These are phyloP conservation scores for Penicillium sumatraense DNA, from an alignment of 2,329 filamentous ascomycete genomes.

Conservation along the genomic window DNA sequence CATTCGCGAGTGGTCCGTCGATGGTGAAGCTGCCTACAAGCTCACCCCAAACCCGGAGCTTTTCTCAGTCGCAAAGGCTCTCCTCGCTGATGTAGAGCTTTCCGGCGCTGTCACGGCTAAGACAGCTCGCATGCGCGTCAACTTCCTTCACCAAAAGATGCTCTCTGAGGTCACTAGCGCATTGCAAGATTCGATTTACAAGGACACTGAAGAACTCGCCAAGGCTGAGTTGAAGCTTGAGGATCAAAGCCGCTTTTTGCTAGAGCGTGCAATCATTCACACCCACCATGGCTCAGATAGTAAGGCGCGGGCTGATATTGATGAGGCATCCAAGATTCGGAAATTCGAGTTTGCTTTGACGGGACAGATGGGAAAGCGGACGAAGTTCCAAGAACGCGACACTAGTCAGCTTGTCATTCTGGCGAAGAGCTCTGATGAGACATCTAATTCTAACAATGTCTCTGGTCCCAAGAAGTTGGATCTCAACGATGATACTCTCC, in stretches of 20 bases:
- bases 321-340: conserved; percentile 68
- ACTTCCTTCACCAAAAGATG: conserved; percentile 73
- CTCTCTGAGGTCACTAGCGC: conserved; percentile 65
- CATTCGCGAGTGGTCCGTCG: conserved; percentile 72
- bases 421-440: conserved; percentile 69
- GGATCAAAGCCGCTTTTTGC: conserved; percentile 70
- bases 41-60: conserved; percentile 84
- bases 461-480: conserved; percentile 70
- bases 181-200: conserved; percentile 65
- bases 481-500: conserved; percentile 88
- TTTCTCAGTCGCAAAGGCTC: conserved; percentile 73
- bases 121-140: conserved; percentile 72
- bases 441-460: conserved; percentile 27
- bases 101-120: conserved; percentile 47
- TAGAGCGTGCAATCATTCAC: conserved; percentile 83
- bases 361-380: conserved; percentile 76
- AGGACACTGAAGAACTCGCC: conserved; percentile 60
- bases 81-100: conserved; percentile 54
- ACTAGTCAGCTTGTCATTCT: conserved; percentile 88
- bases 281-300: conserved; percentile 82
- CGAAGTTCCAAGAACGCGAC: conserved; percentile 49
- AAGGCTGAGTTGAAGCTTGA: conserved; percentile 43
- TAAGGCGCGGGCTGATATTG: conserved; percentile 72
- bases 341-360: conserved; percentile 81
- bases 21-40: conserved; percentile 85